phyloP scores from a whole-genome alignment of 225 moss, liverwort and hornwort genomes.

The Takakia lepidozioides region DNA sequence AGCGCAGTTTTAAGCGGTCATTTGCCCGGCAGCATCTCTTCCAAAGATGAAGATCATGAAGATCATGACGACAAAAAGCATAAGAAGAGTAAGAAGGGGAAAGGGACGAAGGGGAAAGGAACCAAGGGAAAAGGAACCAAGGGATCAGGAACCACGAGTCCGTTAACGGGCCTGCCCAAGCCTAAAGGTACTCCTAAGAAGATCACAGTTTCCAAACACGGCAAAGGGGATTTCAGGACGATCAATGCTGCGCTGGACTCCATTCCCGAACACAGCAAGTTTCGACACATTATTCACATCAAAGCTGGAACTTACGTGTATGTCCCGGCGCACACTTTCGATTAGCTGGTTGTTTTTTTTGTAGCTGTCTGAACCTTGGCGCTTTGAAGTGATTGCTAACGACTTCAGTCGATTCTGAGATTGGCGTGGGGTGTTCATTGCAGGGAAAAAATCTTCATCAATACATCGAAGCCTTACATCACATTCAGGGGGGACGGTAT shows the following conservation, averaged over 20 bases:
- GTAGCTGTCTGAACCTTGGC: background rate
- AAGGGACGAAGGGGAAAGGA: background rate
- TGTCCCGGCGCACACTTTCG: background rate
- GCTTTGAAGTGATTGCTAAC: no score
- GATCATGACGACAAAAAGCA: background rate
- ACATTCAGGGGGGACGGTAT: conserved; percentile 30
- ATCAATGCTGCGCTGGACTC: conserved; percentile 48
- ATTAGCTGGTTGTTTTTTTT: background rate
- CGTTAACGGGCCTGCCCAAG: conserved; percentile 30
- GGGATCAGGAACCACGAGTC: conserved; percentile 1
- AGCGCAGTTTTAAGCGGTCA: no score
- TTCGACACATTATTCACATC: conserved; percentile 38
- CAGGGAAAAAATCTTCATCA: conserved; percentile 52
- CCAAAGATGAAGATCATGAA: background rate
- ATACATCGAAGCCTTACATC: conserved; percentile 52
- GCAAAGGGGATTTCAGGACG: conserved; percentile 38
- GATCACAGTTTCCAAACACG: conserved; percentile 53
- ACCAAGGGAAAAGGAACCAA: background rate
- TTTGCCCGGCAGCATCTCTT: no score
- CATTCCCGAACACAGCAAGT: conserved; percentile 20
- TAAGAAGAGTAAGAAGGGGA: background rate
- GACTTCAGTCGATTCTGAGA: no score
- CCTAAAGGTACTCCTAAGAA: conserved; percentile 23
- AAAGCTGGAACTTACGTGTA: conserved; percentile 45
- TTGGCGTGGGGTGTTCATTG: no score